These are phyloP conservation scores for Viola odorata DNA, from an alignment of 345 rosid genomes.

Conservation along the genomic window DNA sequence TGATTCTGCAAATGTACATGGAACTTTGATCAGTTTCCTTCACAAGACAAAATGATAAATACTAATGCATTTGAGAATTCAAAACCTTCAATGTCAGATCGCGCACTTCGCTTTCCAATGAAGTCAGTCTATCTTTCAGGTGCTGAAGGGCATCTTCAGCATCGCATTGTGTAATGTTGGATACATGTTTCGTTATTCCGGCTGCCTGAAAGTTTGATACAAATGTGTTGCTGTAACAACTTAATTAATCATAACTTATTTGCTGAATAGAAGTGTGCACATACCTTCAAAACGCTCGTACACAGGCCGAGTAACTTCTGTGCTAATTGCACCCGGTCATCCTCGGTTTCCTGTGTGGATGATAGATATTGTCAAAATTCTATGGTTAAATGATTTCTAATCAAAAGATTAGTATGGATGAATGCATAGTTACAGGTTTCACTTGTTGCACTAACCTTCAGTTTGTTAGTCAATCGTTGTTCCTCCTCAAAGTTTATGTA, in stretches of 20 bases:
- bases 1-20: constrained; percentile 32
- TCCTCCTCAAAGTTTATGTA: constrained; percentile 49
- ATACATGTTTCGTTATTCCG: constrained; percentile 45
- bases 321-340: constrained; percentile 59
- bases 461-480: constrained; percentile 41
- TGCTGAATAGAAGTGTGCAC: constrained; percentile 1
- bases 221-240: neutral
- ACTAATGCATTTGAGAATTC: neutral
- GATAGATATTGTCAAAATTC: neutral
- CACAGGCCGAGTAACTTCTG: constrained; percentile 60
- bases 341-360: constrained; percentile 55
- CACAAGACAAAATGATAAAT: neutral
- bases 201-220: constrained; percentile 42
- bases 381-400: neutral
- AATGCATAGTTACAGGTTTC: neutral
- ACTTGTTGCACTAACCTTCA: constrained; percentile 38
- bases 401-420: neutral
- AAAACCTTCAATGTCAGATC: constrained; percentile 54
- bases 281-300: constrained; percentile 66
- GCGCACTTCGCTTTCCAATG: constrained; percentile 61
- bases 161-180: constrained; percentile 50
- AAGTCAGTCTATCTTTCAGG: constrained; percentile 47
- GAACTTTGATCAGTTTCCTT: neutral
- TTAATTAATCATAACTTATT: neutral
- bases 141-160: constrained; percentile 84